These are phyloP conservation scores for Kodamaea restingae DNA, from an alignment of 805 yeast species.

Conservation along the genomic window DNA sequence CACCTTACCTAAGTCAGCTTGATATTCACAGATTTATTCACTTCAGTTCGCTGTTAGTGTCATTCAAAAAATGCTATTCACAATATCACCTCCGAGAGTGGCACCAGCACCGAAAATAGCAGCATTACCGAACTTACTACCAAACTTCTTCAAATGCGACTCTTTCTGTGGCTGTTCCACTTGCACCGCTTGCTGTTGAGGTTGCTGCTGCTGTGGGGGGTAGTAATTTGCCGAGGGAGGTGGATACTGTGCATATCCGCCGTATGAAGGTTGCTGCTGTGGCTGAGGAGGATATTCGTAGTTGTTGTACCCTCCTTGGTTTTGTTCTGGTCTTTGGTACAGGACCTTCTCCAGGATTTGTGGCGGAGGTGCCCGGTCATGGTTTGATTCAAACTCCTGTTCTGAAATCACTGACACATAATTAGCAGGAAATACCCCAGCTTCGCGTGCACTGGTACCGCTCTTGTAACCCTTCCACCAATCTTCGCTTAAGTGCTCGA, in stretches of 20 bases:
- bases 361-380: conserved; percentile 12
- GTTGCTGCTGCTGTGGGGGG: conserved; percentile 15
- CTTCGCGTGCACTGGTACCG: conserved; percentile 36
- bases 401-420: conserved; percentile 54
- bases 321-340: neutral
- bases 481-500: conserved; percentile 72
- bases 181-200: conserved; percentile 25
- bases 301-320: conserved; percentile 8
- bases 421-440: conserved; percentile 88
- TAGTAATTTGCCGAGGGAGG: conserved; percentile 49
- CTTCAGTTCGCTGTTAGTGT: too few relatives aligned
- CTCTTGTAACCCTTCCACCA: conserved; percentile 82
- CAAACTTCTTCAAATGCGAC: conserved; percentile 54
- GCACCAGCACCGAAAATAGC: conserved; percentile 97
- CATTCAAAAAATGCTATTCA: conserved; percentile 60
- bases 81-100: conserved; percentile 78
- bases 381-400: conserved; percentile 21
- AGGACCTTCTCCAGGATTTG: conserved; percentile 8
- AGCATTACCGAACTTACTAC: conserved; percentile 84
- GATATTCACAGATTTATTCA: too few relatives aligned
- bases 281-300: conserved; percentile 16
- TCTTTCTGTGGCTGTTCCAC: conserved; percentile 18
- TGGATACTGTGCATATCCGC: conserved; percentile 42
- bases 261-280: conserved; percentile 25
- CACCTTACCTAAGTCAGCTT: too few relatives aligned